Conservation (phyloP, 2,329 filamentous ascomycete genomes). For the Cladobotryum protrusum region DNA sequence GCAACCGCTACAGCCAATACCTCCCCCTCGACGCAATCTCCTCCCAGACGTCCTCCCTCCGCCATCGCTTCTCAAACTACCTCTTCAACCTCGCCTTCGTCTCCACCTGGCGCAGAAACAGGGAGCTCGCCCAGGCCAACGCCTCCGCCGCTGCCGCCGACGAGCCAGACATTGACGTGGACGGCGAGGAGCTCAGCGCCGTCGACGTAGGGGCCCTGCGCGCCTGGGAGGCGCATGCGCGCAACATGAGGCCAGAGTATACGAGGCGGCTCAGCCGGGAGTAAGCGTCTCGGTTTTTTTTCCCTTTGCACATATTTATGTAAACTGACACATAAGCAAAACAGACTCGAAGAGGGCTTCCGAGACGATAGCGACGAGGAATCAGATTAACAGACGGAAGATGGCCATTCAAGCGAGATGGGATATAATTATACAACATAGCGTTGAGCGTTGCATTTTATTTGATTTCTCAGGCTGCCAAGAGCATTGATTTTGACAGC, state of each 20-base stretch:
- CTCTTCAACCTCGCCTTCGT: constrained; percentile 29
- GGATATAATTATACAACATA: too few relatives aligned
- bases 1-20: constrained; percentile 66
- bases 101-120: constrained; percentile 42
- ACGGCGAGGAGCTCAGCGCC: constrained; percentile 63
- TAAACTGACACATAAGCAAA: background rate
- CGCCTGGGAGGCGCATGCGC: constrained; percentile 31
- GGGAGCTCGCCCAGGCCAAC: constrained; percentile 32
- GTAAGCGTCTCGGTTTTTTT: constrained; percentile 28
- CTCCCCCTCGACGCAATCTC: constrained; percentile 61
- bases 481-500: too few relatives aligned
- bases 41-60: constrained; percentile 48
- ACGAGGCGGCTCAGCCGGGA: constrained; percentile 68
- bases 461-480: too few relatives aligned
- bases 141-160: constrained; percentile 33
- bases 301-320: background rate
- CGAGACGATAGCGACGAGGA: constrained; percentile 41
- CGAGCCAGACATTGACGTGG: constrained; percentile 48
- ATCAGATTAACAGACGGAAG: constrained; percentile 5
- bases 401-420: background rate
- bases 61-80: constrained; percentile 39
- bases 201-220: constrained; percentile 46
- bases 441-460: too few relatives aligned
- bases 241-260: constrained; percentile 38
- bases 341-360: constrained; percentile 52